Percentiles rank a stretch among this genome's conserved stretches.
These are phyloP conservation scores for Hemerocallis citrina DNA, from an alignment of 106 monocot genomes.

Conservation along the genomic window DNA sequence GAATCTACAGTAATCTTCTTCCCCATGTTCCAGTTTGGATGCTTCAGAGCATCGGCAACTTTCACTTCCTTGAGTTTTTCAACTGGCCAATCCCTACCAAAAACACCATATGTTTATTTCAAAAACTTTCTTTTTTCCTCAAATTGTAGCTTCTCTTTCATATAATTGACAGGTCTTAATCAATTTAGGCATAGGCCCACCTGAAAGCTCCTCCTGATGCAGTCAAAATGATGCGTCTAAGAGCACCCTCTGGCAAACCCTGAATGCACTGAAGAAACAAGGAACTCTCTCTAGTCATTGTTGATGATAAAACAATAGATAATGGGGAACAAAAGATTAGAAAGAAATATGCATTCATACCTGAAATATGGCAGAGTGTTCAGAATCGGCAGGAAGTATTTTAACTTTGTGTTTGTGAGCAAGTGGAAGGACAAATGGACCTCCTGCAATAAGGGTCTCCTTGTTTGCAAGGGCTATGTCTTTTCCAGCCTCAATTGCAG, in stretches of 20 bases:
- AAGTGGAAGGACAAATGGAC: slow-evolving; percentile 97
- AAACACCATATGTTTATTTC: too few relatives aligned
- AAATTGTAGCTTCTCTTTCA: too few relatives aligned
- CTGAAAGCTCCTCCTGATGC: slow-evolving; percentile 97
- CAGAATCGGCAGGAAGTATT: slow-evolving; percentile 96
- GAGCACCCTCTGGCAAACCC: slow-evolving; percentile 88
- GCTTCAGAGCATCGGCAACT: slow-evolving; percentile 96
- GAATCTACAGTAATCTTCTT: slow-evolving; percentile 98
- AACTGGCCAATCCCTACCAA: slow-evolving; percentile 76
- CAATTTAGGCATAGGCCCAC: too few relatives aligned
- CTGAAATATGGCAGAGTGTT: slow-evolving; percentile 99
- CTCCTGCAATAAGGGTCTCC: slow-evolving; percentile 96
- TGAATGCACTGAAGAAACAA: slow-evolving; percentile 80
- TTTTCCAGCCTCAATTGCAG: slow-evolving; percentile 95
- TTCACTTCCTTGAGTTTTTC: slow-evolving; percentile 86
- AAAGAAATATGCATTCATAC: slow-evolving; percentile 20
- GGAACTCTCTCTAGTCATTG: not conserved
- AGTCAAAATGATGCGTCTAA: slow-evolving; percentile 90
- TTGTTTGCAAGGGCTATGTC: slow-evolving; percentile 92
- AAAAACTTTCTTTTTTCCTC: too few relatives aligned
- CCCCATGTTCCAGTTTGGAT: slow-evolving; percentile 98
- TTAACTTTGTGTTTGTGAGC: slow-evolving; percentile 93
- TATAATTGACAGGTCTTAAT: too few relatives aligned
- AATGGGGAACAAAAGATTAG: not conserved
- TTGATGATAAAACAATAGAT: slow-evolving; percentile 3